Evolutionary conservation across 169 alveolate genomes (phyloP).

Genomic region (Besnoitia besnoiti): DNA sequence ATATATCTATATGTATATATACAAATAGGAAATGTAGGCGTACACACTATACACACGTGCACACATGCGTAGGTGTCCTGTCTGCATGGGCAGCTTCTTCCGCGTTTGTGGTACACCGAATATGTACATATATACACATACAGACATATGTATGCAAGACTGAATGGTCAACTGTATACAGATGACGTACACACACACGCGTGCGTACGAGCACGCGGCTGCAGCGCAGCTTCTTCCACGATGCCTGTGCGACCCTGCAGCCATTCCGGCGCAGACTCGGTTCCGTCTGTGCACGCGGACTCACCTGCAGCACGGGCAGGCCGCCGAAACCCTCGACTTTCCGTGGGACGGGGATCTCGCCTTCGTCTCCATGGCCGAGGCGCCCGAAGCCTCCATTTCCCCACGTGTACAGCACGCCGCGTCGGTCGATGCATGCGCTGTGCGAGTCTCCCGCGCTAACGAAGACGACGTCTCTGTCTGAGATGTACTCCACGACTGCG

Average conservation of each 20-base stretch:
- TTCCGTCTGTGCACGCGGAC: too few species aligned
- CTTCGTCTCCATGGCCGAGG: slow-evolving; percentile 80
- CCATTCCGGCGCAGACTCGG: too few species aligned
- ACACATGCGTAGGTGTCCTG: too few species aligned
- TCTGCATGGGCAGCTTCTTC: too few species aligned
- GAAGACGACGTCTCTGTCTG: slow-evolving; percentile 62
- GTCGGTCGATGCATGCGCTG: slow-evolving; percentile 86
- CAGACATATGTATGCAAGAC: background rate
- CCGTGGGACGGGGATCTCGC: slow-evolving; percentile 52
- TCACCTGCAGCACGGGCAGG: slow-evolving; percentile 57
- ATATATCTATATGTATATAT: too few species aligned
- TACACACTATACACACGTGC: too few species aligned
- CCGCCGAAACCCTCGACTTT: slow-evolving; percentile 48
- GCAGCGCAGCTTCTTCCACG: too few species aligned
- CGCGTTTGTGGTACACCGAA: too few species aligned
- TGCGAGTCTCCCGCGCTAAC: slow-evolving; percentile 88
- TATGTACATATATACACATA: slow-evolving; percentile 4
- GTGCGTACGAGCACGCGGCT: too few species aligned
- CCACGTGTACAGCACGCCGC: slow-evolving; percentile 87
- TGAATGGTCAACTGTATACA: background rate
- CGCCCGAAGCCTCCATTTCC: slow-evolving; percentile 84
- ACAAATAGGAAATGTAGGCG: too few species aligned
- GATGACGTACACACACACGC: too few species aligned
- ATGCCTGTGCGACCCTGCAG: too few species aligned
- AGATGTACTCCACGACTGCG: slow-evolving; percentile 54